Evolutionary conservation across 176 grass and related monocot genomes (phyloP).

Genomic region (Bolboschoenus planiculmis): DNA sequence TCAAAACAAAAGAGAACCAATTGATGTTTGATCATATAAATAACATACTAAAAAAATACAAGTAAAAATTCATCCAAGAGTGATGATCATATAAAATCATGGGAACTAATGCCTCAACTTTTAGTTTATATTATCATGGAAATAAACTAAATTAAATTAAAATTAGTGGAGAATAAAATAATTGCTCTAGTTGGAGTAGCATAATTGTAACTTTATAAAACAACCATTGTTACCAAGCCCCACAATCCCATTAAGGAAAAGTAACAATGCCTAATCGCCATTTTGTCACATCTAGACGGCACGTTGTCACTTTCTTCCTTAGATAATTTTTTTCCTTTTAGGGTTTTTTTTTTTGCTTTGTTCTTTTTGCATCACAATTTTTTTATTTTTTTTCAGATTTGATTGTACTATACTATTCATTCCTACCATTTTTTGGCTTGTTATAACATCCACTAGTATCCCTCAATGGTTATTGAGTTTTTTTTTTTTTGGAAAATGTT

Average conservation of each 20-base stretch:
- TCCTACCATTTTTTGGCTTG: neutral
- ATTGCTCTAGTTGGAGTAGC: slow-evolving; percentile 7
- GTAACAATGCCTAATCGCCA: slow-evolving; percentile 6
- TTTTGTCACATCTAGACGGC: slow-evolving; percentile 13
- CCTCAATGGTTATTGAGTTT: neutral
- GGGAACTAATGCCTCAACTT: neutral
- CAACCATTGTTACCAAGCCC: slow-evolving; percentile 19
- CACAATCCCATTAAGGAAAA: slow-evolving; percentile 19
- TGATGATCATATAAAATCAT: neutral
- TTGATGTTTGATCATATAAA: neutral
- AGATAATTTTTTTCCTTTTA: neutral
- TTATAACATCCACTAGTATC: neutral
- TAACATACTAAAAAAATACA: neutral
- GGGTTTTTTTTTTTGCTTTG: neutral
- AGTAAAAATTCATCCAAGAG: neutral
- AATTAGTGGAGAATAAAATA: slow-evolving; percentile 8
- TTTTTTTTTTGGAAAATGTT: neutral
- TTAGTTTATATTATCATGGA: neutral
- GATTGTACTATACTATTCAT: neutral
- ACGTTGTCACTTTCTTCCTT: neutral
- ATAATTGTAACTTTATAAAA: slow-evolving; percentile 20
- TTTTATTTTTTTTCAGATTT: neutral
- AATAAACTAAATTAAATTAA: neutral
- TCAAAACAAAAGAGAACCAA: neutral
- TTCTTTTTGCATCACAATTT: neutral